Conservation (phyloP, 495 filamentous ascomycete genomes). For the Xylaria cubensis region DNA sequence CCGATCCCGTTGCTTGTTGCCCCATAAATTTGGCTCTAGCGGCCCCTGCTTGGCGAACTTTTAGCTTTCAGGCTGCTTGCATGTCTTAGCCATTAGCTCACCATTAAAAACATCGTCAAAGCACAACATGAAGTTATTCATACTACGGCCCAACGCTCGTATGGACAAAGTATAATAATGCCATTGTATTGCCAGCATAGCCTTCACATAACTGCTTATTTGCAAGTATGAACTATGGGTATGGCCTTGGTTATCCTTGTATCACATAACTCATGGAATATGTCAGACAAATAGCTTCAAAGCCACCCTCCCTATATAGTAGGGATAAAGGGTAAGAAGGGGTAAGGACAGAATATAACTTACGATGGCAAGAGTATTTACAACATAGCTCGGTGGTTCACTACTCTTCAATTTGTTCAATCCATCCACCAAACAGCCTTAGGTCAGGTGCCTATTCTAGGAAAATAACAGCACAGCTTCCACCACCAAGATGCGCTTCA, state of each 20-base stretch:
- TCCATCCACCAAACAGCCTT: background rate
- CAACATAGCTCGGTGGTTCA: background rate
- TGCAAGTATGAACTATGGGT: background rate
- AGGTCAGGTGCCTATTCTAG: background rate
- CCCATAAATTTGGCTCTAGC: background rate
- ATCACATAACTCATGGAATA: background rate
- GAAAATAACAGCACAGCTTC: background rate
- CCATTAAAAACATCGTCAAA: too few species aligned
- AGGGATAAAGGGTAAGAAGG: background rate
- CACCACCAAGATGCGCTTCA: conserved; percentile 34
- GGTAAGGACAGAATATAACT: background rate
- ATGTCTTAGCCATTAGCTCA: background rate
- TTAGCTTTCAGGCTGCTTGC: background rate
- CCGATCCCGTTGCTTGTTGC: background rate
- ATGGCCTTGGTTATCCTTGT: background rate
- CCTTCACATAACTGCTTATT: background rate
- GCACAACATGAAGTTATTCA: too few species aligned
- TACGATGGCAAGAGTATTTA: background rate
- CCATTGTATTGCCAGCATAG: background rate
- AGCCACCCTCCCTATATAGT: background rate
- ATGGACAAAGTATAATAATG: background rate
- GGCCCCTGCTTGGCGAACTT: background rate
- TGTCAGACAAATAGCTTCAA: background rate
- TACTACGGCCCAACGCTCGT: background rate
- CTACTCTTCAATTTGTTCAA: background rate